phyloP scores from a whole-genome alignment of 2,329 filamentous ascomycete genomes.

The Stagonosporopsis rhizophila region DNA sequence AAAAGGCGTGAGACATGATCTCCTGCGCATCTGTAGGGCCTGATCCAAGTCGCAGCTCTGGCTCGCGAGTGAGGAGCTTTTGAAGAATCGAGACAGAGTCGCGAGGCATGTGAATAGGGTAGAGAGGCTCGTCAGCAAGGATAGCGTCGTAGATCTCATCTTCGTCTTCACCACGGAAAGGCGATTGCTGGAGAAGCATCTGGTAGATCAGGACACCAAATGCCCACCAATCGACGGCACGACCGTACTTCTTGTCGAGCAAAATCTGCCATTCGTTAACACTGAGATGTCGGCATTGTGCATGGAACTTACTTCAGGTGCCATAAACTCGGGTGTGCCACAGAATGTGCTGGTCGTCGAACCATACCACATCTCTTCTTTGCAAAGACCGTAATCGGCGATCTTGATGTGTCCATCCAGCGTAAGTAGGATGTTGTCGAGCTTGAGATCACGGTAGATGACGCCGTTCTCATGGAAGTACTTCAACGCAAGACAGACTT shows the following conservation, averaged over 20 bases:
- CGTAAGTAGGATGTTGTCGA: conserved; percentile 90
- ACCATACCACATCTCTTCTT: conserved; percentile 99
- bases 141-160: conserved; percentile 99
- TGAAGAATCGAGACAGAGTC: conserved; percentile 98
- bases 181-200: conserved; percentile 98
- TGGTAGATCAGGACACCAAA: conserved; percentile 99
- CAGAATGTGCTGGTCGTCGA: conserved; percentile 98
- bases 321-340: conserved; percentile 99
- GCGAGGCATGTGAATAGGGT: conserved; percentile 97
- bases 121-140: conserved; percentile 93
- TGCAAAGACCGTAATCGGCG: conserved; percentile 97
- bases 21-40: conserved; percentile 97
- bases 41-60: conserved; percentile 88
- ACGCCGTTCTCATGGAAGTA: conserved; percentile 99
- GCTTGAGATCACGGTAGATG: conserved; percentile 86
- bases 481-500: conserved; percentile 95
- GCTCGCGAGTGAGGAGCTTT: conserved; percentile 94
- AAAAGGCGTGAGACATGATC: conserved; percentile 98
- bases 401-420: conserved; percentile 98
- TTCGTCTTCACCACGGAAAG: conserved; percentile 98
- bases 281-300: not conserved
- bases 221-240: conserved; percentile 99
- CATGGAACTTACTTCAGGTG: conserved; percentile 74
- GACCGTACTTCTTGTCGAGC: conserved; percentile 96
- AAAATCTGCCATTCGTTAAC: conserved; percentile 70